Evolutionary conservation across 495 filamentous ascomycete species (phyloP).

Genomic region (Aspergillus asperescens): DNA sequence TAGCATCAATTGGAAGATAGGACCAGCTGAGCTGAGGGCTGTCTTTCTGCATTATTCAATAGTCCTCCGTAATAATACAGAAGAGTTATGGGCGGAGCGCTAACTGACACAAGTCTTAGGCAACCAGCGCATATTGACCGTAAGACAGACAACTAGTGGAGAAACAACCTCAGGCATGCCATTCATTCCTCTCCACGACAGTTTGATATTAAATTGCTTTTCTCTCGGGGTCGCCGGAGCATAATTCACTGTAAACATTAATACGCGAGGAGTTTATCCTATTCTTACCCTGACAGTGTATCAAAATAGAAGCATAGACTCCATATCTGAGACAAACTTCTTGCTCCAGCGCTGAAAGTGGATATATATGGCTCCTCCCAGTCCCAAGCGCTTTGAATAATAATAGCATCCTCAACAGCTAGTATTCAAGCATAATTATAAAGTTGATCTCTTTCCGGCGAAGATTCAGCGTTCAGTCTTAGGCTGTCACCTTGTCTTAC

Average conservation of each 20-base stretch:
- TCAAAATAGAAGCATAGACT: conserved; percentile 4
- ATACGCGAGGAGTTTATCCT: not conserved
- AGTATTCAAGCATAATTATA: not conserved
- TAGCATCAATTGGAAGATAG: too few relatives aligned
- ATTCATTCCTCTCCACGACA: conserved; percentile 5
- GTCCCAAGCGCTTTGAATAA: not conserved
- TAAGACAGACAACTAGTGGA: not conserved
- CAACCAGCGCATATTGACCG: conserved; percentile 1
- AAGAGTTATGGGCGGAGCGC: too few relatives aligned
- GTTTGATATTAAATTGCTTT: not conserved
- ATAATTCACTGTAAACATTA: not conserved
- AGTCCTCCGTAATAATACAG: too few relatives aligned
- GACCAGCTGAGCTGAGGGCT: not conserved
- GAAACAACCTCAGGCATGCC: not conserved
- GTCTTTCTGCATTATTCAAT: not conserved
- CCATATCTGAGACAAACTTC: conserved; percentile 22
- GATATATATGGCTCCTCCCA: not conserved
- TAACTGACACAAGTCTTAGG: not conserved
- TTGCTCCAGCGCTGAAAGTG: conserved; percentile 11
- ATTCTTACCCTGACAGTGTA: not conserved
- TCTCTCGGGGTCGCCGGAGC: conserved; percentile 2
- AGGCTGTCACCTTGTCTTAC: not conserved
- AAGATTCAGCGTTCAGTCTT: not conserved
- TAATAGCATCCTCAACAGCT: not conserved
- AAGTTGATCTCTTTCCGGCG: not conserved